Evolutionary conservation across 1,139 yeast species (phyloP), one percentile per base, ranked within the genome.

Genomic region (Pichia sp.): DNA sequence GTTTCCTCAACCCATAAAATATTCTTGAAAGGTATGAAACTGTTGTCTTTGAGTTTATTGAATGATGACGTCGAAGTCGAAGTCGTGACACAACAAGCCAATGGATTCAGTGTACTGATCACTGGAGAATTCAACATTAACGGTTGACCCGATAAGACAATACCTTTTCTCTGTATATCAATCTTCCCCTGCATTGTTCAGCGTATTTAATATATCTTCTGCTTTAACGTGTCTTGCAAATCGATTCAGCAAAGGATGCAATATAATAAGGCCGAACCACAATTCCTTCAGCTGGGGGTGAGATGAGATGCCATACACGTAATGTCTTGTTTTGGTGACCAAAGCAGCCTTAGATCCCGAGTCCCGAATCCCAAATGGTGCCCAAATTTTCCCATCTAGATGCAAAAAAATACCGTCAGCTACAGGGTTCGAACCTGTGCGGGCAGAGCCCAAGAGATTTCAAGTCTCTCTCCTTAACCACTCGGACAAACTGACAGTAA

Each of bases 341-440:
- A n/a, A n/a, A n/a, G n/a, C n/a, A n/a, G n/a, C n/a, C n/a, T n/a
- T n/a, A n/a, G n/a, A n/a, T n/a, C n/a, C n/a, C n/a, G n/a, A n/a
- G n/a, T n/a, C n/a, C n/a, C n/a, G n/a, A n/a, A n/a, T n/a, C n/a
- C n/a, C n/a, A n/a, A n/a, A n/a, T n/a, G n/a, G n/a, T n/a, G n/a
- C n/a, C n/a, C n/a, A n/a, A n/a, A n/a, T n/a, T n/a, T n/a, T n/a
- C n/a, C 28, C 7, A 25, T 13, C 15, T 12, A 23, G 19, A 17
- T 18, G 20, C 6, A 25, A 47, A 49, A 46, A 42, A 31, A 23
- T 27, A 39, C 26, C 55, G 55, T 50, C 55, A 51, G 52, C 55
- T 47, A 51, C 59, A 55, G 59, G 59, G 52, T 51, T 55, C 56
- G 59, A 55, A 55, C 59, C 59, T 55, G 59, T 55, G 59, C 59